phyloP scores from a whole-genome alignment of 2,329 filamentous ascomycete species.

The Fusarium sp. region DNA sequence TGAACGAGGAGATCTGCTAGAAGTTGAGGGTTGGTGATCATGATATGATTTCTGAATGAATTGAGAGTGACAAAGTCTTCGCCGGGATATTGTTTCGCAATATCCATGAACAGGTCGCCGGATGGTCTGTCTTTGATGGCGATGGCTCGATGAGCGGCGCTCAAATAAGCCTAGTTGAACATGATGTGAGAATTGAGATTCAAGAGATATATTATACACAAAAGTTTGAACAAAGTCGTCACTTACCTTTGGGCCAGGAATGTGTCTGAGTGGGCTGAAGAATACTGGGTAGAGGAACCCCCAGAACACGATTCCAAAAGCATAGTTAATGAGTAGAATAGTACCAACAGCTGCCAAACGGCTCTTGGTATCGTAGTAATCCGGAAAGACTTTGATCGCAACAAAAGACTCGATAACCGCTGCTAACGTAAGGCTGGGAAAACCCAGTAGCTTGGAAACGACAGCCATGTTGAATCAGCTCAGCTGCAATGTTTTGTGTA shows the following conservation, averaged over 20 bases:
- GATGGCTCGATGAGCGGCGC: constrained; percentile 31
- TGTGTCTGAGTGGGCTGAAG: constrained; percentile 40
- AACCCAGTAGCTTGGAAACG: constrained; percentile 25
- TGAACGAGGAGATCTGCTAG: constrained; percentile 47
- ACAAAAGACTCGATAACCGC: constrained; percentile 45
- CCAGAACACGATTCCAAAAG: constrained; percentile 36
- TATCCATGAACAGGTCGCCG: constrained; percentile 44
- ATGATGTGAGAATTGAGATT: background rate
- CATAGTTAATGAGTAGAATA: constrained; percentile 39
- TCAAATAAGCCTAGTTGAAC: constrained; percentile 29
- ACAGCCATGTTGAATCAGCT: constrained; percentile 21
- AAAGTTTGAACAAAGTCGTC: background rate
- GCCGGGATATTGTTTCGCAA: constrained; percentile 42
- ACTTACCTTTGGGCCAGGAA: constrained; percentile 40
- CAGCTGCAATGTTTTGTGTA: background rate
- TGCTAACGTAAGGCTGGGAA: constrained; percentile 33
- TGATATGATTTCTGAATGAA: constrained; percentile 30
- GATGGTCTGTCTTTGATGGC: constrained; percentile 39
- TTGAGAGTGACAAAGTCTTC: constrained; percentile 43
- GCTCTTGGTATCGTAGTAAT: constrained; percentile 31
- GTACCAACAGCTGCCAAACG: constrained; percentile 21
- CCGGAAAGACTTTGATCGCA: constrained; percentile 45
- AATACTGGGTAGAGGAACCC: constrained; percentile 34
- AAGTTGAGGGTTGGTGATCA: constrained; percentile 41
- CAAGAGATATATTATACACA: background rate